Base-by-base conservation (phyloP, 108 stramenopile species). In the Bacterosira constricta region DNA sequence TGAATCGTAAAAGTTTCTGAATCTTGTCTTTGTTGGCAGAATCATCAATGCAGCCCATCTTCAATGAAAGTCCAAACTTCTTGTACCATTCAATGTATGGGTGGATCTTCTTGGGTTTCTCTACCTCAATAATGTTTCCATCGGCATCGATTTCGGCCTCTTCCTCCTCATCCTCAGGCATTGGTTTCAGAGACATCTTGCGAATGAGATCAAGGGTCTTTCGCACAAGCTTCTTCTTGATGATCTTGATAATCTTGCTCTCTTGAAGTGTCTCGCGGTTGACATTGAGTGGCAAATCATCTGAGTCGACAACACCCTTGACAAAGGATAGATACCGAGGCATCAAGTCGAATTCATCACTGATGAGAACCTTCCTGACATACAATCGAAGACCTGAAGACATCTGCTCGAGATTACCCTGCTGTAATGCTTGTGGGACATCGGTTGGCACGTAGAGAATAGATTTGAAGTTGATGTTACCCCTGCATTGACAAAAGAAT, bases 261-360 rank as follows among this genome's bases (percentile, higher is more conserved):
- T 96, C 93, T 73, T 99, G 99, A 29, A 99, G 90, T 47, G 96
- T 98, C 86, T 99, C 99, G 47, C 99, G 94, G 69, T 96, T 97
- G 63, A 99, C 99, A 82, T 99, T 99, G n/a, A 99, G 89, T 13
- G 99, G 99, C 17, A 99, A 85, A 70, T 99, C 99, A 64, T 99
- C 98, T n/a, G 88, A 90, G 85, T 99, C 99, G 20, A 99, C 97
- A 27, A 99, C 97, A 60, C 99, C 99, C 35, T 84, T 76, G 66
- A 99, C 84, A 71, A 99, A 99, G 71, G 75, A 83, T 18, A 99
- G 86, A 84, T 99, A 99, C 17, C 80, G 64, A 20, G 99, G 99
- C 82, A 99, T 79, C 38, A 99, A 85, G 52, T 99, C 97, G 71
- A 99, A 99, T 68, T 97, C 96, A 70, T 99, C 99, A 26, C 90